Base-by-base conservation (phyloP, 192 early-diverging fungal species). In the Coemansia guatemalensis region DNA sequence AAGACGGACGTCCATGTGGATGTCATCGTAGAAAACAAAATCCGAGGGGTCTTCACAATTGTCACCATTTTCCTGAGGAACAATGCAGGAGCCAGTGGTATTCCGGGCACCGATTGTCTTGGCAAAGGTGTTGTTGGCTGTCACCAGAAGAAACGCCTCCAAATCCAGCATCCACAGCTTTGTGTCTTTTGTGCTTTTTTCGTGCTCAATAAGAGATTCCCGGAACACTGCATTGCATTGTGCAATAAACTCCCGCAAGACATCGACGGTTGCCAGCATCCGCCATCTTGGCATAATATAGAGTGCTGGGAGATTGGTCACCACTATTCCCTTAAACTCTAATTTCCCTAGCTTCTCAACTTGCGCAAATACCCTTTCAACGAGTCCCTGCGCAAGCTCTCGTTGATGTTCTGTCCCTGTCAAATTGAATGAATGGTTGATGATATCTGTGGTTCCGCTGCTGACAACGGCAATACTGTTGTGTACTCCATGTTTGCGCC, bases 1-100 rank as follows among this genome's bases (percentile, higher is more conserved):
- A 22, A 71, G 58, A 26, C 69, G 62, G 27, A 64, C 58, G 35
- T 71, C 68, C 68, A 64, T 64, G 39, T 71, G 68, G n/a, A 64
- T 20, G 26, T 64, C 57, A 23, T 71, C 68, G 48, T 60, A 71
- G 23, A 71, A 71, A 8, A 71, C 62, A 50, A 41, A 71, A 44
- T 71, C 68, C 5, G 56, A 57, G 2, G 68, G 68, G 39, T 71
- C 62, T 0, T 8, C 32, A 11, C 68, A 71, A n/a, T 29, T 60
- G 18, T 58, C 62, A 6, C 11, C 24, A 8, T 49, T 32, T 9
- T 44, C 14, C 12, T 44, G 39, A 44, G 39, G 39, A n/a, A 51
- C 56, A 18, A 71, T 71, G 30, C 68, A 71, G 3, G 68, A 9
- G 5, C 52, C 30, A n/a, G 56, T 71, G 52, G 56, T 71, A 26